Percentiles rank a stretch among this genome's conserved stretches.
Evolutionary conservation across 257 asterid species (phyloP).

Genomic region (Voacanga thouarsii): DNA sequence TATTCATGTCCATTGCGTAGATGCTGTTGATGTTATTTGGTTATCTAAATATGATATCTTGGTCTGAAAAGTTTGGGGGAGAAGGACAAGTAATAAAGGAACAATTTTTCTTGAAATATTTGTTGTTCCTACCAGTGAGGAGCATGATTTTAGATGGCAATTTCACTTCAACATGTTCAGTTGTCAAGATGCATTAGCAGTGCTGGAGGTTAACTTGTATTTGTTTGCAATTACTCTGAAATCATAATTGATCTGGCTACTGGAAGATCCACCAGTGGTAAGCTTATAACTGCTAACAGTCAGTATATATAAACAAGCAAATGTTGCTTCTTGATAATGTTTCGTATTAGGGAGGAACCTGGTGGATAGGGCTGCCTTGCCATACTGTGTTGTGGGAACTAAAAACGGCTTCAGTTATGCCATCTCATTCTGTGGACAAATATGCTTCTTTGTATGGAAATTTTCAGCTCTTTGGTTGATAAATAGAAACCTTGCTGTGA

Average conservation of each 20-base stretch:
- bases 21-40: too few species aligned
- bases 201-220: neutral
- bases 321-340: neutral
- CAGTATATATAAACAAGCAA: neutral
- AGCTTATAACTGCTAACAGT: neutral
- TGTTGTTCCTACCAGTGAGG: neutral
- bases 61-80: too few species aligned
- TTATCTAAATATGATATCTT: too few species aligned
- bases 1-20: too few species aligned
- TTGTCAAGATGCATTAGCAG: neutral
- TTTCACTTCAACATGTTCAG: neutral
- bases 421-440: neutral
- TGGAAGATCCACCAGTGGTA: neutral
- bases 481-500: neutral
- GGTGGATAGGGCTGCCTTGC: neutral
- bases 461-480: too few species aligned
- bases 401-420: neutral
- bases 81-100: too few species aligned
- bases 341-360: neutral
- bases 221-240: neutral
- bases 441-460: neutral
- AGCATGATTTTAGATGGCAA: neutral
- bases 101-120: too few species aligned
- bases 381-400: neutral
- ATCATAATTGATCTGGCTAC: neutral